Evolutionary conservation across 2,329 filamentous ascomycete species (phyloP).

Genomic region (Neodidymelliopsis sp.): DNA sequence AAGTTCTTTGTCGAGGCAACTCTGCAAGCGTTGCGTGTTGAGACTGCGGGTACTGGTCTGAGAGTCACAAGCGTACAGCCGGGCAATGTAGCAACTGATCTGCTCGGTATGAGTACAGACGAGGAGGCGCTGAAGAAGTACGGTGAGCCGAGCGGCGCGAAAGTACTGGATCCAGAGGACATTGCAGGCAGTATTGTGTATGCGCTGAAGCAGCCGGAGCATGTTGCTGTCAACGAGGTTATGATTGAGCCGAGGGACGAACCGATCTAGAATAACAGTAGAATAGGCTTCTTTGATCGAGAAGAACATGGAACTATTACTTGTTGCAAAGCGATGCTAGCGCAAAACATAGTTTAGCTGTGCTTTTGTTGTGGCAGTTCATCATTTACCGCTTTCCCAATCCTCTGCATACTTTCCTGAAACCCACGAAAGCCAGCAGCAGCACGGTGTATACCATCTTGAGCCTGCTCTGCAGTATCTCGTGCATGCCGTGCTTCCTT

Average conservation of each 20-base stretch:
- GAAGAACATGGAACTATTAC: too few species aligned
- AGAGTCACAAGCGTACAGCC: constrained; percentile 79
- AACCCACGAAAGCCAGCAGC: constrained; percentile 16
- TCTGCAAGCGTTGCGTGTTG: constrained; percentile 75
- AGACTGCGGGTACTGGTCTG: constrained; percentile 77
- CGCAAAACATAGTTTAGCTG: background rate
- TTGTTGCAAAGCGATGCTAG: too few species aligned
- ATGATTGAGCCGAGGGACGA: constrained; percentile 62
- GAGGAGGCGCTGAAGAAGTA: constrained; percentile 79
- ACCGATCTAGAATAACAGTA: constrained; percentile 36
- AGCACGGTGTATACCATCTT: constrained; percentile 15
- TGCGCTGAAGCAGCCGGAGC: constrained; percentile 74
- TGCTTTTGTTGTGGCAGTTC: constrained; percentile 17
- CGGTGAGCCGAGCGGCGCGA: constrained; percentile 76
- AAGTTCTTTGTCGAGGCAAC: constrained; percentile 89
- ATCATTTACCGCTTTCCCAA: constrained; percentile 20
- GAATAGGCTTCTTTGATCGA: too few species aligned
- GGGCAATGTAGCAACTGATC: constrained; percentile 76
- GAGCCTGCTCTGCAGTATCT: constrained; percentile 11
- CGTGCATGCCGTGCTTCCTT: constrained; percentile 10
- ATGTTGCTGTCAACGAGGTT: constrained; percentile 82
- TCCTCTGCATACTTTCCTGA: constrained; percentile 20
- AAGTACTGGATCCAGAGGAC: constrained; percentile 76
- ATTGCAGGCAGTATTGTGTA: constrained; percentile 77
- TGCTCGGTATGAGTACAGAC: constrained; percentile 78